These are phyloP conservation scores for Globisporangium nunn DNA, from an alignment of 352 stramenopile genomes.

Conservation along the genomic window DNA sequence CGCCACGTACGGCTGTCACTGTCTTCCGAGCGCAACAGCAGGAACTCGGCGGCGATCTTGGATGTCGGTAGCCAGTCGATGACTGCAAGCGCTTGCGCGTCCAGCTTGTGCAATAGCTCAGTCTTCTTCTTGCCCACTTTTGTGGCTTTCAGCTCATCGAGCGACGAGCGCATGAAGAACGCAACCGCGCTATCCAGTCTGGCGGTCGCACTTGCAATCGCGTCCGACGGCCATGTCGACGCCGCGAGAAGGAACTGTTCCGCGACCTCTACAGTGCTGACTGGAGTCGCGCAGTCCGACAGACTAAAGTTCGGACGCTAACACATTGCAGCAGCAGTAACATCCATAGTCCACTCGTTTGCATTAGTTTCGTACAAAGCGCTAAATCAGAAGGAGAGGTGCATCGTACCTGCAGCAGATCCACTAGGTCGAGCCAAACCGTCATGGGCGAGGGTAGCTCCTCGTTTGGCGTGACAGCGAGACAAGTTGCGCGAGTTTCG, in stretches of 20 bases:
- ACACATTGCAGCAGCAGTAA: background rate
- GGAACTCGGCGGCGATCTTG: conserved; percentile 55
- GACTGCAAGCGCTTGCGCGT: conserved; percentile 37
- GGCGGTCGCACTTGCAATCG: conserved; percentile 12
- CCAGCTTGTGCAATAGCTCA: conserved; percentile 30
- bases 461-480: conserved; percentile 49
- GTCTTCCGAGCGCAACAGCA: conserved; percentile 73
- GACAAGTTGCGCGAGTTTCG: conserved; percentile 24
- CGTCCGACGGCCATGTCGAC: conserved; percentile 9
- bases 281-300: conserved; percentile 28
- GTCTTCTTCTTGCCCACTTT: conserved; percentile 24
- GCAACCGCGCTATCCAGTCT: conserved; percentile 47
- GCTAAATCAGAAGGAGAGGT: too few relatives aligned
- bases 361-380: too few relatives aligned
- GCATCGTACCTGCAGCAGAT: conserved; percentile 66
- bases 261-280: conserved; percentile 29
- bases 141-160: conserved; percentile 42
- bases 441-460: conserved; percentile 44
- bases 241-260: conserved; percentile 44
- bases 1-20: conserved; percentile 47
- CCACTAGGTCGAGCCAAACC: conserved; percentile 73
- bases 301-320: conserved; percentile 51
- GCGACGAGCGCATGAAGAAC: conserved; percentile 63
- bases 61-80: conserved; percentile 49
- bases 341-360: too few relatives aligned